Percentiles rank a stretch among this genome's conserved stretches.
phyloP scores from a whole-genome alignment of 345 rosid species.

The Streptanthus diversifolius region DNA sequence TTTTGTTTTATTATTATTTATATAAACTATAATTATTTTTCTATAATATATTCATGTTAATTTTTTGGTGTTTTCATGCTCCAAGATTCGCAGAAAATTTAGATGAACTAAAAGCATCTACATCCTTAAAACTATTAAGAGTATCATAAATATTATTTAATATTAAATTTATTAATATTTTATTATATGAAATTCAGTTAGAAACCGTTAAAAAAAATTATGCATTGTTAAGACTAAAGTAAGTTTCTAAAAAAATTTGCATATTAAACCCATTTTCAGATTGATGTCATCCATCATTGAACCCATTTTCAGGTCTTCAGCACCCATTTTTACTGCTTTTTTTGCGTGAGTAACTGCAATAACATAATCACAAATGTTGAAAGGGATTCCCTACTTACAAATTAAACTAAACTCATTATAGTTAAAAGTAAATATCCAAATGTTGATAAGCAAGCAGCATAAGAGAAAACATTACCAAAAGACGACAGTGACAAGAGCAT shows the following conservation, averaged over 20 bases:
- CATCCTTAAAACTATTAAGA: no score
- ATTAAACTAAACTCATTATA: background rate
- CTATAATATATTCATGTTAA: background rate
- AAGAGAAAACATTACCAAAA: constrained; percentile 40
- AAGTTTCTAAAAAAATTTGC: no score
- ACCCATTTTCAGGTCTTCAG: constrained; percentile 54
- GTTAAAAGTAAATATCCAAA: background rate
- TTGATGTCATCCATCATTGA: constrained; percentile 72
- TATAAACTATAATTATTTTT: background rate
- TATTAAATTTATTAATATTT: no score
- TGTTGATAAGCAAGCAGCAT: background rate
- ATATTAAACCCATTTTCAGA: no score
- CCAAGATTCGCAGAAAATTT: background rate
- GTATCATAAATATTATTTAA: no score
- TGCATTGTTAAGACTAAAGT: no score
- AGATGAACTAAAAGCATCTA: no score
- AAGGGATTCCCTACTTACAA: constrained; percentile 5
- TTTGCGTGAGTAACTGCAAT: constrained; percentile 52
- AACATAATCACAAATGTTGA: background rate
- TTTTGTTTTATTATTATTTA: background rate
- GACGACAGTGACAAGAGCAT: constrained; percentile 41
- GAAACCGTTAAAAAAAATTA: no score
- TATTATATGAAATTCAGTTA: no score
- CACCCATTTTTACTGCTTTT: constrained; percentile 27
- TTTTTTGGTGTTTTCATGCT: background rate